Conservation (phyloP, 192 early-diverging fungal genomes). For the Podila verticillata region DNA sequence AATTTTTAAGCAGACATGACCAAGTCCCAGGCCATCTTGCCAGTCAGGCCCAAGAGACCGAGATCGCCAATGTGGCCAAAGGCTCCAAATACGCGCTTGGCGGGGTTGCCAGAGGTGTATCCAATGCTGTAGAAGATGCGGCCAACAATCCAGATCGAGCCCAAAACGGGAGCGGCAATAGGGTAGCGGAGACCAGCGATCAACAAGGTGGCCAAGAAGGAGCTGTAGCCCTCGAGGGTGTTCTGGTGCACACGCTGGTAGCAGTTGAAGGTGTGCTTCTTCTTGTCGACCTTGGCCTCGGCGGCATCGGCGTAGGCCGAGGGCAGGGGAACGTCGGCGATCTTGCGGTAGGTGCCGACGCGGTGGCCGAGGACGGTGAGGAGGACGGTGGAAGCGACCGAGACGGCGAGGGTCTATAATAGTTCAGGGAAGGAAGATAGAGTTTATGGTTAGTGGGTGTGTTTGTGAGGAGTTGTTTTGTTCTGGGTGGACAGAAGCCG, state of each 20-base stretch:
- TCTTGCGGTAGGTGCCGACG: conserved; percentile 67
- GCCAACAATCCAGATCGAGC: conserved; percentile 59
- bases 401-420: conserved; percentile 54
- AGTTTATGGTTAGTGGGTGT: neutral
- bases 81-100: conserved; percentile 60
- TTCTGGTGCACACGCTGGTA: conserved; percentile 74
- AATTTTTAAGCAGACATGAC: conserved; percentile 25
- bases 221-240: conserved; percentile 70
- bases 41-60: conserved; percentile 54
- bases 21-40: conserved; percentile 54
- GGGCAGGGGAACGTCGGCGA: conserved; percentile 73
- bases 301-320: conserved; percentile 67
- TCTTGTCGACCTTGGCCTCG: conserved; percentile 70
- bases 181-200: conserved; percentile 67
- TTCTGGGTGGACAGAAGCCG: no score
- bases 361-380: conserved; percentile 56
- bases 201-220: conserved; percentile 56
- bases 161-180: conserved; percentile 57
- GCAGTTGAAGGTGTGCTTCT: conserved; percentile 81
- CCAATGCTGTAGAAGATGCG: conserved; percentile 64
- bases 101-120: conserved; percentile 68
- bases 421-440: neutral
- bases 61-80: conserved; percentile 64
- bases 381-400: conserved; percentile 44
- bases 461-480: no score